Conservation (phyloP, 2,329 filamentous ascomycete species). For the Talaromyces sp. region DNA sequence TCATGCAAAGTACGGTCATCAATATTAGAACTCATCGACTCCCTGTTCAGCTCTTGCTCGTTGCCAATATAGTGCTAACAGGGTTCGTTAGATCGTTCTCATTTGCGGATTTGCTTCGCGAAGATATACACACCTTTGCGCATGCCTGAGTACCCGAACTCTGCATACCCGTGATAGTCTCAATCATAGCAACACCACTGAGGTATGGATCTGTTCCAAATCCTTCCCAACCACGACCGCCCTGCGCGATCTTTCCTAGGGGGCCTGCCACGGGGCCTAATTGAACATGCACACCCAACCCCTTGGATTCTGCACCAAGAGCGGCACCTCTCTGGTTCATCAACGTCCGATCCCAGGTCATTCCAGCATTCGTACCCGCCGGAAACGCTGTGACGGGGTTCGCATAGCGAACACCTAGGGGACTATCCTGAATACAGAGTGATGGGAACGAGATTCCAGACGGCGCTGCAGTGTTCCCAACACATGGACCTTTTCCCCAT, state of each 20-base stretch:
- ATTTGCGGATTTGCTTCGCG: background rate
- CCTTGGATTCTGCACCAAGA: slow-evolving; percentile 68
- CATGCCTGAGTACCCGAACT: slow-evolving; percentile 55
- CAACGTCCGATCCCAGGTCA: slow-evolving; percentile 81
- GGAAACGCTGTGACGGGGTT: slow-evolving; percentile 85
- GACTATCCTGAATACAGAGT: slow-evolving; percentile 34
- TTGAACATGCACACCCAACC: slow-evolving; percentile 72
- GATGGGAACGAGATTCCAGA: slow-evolving; percentile 27
- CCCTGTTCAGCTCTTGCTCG: slow-evolving; percentile 79
- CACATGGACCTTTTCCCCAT: slow-evolving; percentile 71
- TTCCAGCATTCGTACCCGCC: slow-evolving; percentile 81
- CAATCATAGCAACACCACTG: slow-evolving; percentile 74
- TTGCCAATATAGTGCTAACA: slow-evolving; percentile 67
- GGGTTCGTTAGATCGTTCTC: background rate
- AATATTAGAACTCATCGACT: slow-evolving; percentile 55
- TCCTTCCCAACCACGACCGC: slow-evolving; percentile 91
- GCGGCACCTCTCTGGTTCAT: slow-evolving; percentile 79
- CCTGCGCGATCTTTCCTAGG: slow-evolving; percentile 77
- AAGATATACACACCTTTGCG: slow-evolving; percentile 53
- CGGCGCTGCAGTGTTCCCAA: slow-evolving; percentile 30
- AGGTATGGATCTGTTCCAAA: slow-evolving; percentile 86
- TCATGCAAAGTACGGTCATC: slow-evolving; percentile 64
- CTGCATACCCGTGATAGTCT: slow-evolving; percentile 77
- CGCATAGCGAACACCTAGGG: slow-evolving; percentile 75
- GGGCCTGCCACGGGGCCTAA: slow-evolving; percentile 82